These are phyloP conservation scores for Rosa hybrid DNA, from an alignment of 331 rosid species.

Conservation along the genomic window DNA sequence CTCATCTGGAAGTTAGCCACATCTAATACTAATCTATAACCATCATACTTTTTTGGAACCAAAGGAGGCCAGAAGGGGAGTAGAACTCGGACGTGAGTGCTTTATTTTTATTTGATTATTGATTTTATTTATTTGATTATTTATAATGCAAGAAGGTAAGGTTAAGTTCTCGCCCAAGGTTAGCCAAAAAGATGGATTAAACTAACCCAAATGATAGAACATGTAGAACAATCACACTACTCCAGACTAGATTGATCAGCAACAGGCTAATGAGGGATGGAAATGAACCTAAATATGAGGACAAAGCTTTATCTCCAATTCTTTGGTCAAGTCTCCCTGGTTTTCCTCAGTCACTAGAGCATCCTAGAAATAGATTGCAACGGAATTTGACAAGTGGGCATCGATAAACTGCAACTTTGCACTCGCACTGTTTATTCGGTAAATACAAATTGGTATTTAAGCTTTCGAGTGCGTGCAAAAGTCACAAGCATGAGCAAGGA, in stretches of 20 bases:
- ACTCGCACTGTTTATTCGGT: conserved; percentile 7
- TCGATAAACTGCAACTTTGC: not conserved
- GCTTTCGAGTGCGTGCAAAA: conserved; percentile 9
- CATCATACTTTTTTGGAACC: not conserved
- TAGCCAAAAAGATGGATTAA: not conserved
- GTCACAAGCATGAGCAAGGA: conserved; percentile 15
- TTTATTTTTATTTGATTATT: not conserved
- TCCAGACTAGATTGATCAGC: no score
- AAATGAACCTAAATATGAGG: not conserved
- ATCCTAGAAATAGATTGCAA: not conserved
- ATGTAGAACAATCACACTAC: no score
- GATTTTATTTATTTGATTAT: not conserved
- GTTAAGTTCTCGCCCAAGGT: not conserved
- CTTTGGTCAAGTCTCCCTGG: not conserved
- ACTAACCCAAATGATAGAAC: no score
- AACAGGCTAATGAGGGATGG: not conserved
- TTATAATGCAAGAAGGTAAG: not conserved
- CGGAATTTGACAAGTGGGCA: not conserved
- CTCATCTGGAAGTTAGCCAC: not conserved
- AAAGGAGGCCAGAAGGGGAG: not conserved
- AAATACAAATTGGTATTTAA: conserved; percentile 16
- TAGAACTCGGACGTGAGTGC: not conserved
- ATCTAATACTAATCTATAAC: not conserved
- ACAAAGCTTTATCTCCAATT: not conserved
- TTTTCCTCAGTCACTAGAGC: not conserved